Evolutionary conservation across 2,329 filamentous ascomycete species (phyloP), one percentile per base, ranked within the genome.

Genomic region (Sporothrix globosa): DNA sequence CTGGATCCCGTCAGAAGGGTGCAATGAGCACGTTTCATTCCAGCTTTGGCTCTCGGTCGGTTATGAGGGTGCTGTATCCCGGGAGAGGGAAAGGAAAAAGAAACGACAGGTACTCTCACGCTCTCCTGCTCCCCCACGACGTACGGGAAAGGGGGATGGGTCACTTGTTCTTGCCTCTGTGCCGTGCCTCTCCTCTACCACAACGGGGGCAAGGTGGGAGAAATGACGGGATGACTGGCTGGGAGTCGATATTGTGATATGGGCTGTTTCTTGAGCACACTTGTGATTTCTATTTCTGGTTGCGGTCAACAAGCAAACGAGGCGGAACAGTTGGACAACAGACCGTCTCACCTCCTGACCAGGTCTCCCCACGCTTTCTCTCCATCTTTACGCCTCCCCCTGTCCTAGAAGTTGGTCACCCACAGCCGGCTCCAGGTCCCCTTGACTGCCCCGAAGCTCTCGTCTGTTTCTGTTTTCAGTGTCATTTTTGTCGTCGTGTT

Each of bases 1-100:
- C 44, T 67, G 65, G 50, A 19, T 39, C 24, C 7, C 30, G 56
- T 52, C 46, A 41, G 58, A 61, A 46, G 58, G 56, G 56, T 39
- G 56, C 27, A 39, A 30, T 53, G 67, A 50, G 41, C 67, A 41
- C 53, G 67, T 68, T 68, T 68, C 67, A 44, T 68, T 58, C 53
- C 67, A 68, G 67, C 67, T 68, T 58, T 58, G 52, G 67, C 53
- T 50, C 53, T 48, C 67, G 67, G 53, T 68, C 52, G 30, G 52
- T 30, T 39, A 21, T n/a, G 63, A 39, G 61, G 44, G 14, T 61
- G n/a, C 21, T 50, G 44, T 24, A 14, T 21, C 17, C 24, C 30
- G 30, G 30, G 53, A 56, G 24, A 9, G 30, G 21, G 34, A 44
- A 46, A 46, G 30, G 41, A 13, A 27, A 61, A 39, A 46, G n/a